These are phyloP conservation scores for Pichia eremophila DNA, from an alignment of 805 yeast genomes.

Conservation along the genomic window DNA sequence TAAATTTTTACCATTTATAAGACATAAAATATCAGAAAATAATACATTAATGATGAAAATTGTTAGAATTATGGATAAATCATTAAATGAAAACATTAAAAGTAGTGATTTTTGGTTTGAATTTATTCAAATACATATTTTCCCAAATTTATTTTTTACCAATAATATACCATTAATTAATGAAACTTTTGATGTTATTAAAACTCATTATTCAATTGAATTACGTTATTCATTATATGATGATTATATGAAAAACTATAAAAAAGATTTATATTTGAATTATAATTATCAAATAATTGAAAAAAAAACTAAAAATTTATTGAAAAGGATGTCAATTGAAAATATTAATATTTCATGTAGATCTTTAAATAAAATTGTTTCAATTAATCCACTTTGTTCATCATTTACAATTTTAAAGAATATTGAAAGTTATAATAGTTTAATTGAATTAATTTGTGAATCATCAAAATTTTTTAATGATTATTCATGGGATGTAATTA, in stretches of 20 bases:
- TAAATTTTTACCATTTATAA: slow-evolving; percentile 43
- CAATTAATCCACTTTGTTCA: slow-evolving; percentile 71
- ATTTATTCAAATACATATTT: slow-evolving; percentile 53
- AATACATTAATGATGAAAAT: slow-evolving; percentile 44
- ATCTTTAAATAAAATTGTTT: slow-evolving; percentile 59
- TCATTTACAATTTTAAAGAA: slow-evolving; percentile 65
- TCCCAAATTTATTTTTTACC: slow-evolving; percentile 50
- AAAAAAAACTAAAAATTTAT: slow-evolving; percentile 64
- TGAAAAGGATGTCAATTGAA: slow-evolving; percentile 76
- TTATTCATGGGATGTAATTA: slow-evolving; percentile 79
- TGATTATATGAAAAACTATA: slow-evolving; percentile 47
- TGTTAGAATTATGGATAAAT: slow-evolving; percentile 43
- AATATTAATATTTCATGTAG: slow-evolving; percentile 68
- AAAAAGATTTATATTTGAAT: slow-evolving; percentile 47
- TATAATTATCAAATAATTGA: slow-evolving; percentile 58
- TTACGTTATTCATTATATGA: slow-evolving; percentile 72
- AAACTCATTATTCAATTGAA: slow-evolving; percentile 42
- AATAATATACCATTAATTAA: slow-evolving; percentile 52
- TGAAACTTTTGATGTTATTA: slow-evolving; percentile 47
- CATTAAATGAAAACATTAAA: slow-evolving; percentile 2
- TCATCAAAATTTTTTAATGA: slow-evolving; percentile 66
- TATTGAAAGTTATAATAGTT: slow-evolving; percentile 85
- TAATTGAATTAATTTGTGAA: slow-evolving; percentile 67
- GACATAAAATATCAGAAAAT: slow-evolving; percentile 43
- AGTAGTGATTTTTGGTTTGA: slow-evolving; percentile 40